phyloP scores from a whole-genome alignment of 1,284 basidiomycete genomes.

The Apiotrichum porosum region DNA sequence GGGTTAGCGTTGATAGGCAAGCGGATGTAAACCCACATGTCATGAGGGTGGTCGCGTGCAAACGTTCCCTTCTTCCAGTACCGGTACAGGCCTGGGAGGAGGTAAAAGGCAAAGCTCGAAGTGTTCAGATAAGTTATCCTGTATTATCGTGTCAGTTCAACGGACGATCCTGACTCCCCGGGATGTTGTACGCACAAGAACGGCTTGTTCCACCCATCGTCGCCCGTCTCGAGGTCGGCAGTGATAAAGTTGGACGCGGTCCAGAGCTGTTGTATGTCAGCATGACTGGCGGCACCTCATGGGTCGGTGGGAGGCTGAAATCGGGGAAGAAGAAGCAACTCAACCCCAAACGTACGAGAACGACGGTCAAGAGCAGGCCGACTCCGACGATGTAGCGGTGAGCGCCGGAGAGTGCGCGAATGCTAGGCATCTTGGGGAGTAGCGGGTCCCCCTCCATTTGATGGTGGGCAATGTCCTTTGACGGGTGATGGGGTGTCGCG shows the following conservation, averaged over 20 bases:
- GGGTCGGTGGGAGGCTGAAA: no score
- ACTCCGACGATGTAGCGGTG: conserved; percentile 36
- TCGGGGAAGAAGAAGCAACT: no score
- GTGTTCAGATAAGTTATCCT: conserved; percentile 50
- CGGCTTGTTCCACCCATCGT: conserved; percentile 46
- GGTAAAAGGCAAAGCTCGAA: conserved; percentile 78
- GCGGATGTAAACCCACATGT: no score
- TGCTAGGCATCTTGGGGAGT: conserved; percentile 20
- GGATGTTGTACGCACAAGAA: no score
- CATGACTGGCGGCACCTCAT: no score
- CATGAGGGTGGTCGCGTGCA: background rate
- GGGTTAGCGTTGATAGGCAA: no score
- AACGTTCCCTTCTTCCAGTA: conserved; percentile 9
- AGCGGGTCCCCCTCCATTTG: conserved; percentile 25
- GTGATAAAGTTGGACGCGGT: conserved; percentile 46
- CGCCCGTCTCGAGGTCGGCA: conserved; percentile 40
- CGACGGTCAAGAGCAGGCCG: conserved; percentile 30
- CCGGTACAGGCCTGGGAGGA: conserved; percentile 57
- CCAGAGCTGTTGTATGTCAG: conserved; percentile 32
- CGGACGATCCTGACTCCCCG: no score
- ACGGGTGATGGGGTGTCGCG: no score
- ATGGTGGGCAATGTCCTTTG: no score
- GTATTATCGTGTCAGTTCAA: no score
- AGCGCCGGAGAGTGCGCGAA: conserved; percentile 8
- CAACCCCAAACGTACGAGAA: conserved; percentile 26